Percentiles rank a stretch among this genome's conserved stretches.
Evolutionary conservation across 2,329 filamentous ascomycete genomes (phyloP).

Genomic region (Aspergillus flavus): DNA sequence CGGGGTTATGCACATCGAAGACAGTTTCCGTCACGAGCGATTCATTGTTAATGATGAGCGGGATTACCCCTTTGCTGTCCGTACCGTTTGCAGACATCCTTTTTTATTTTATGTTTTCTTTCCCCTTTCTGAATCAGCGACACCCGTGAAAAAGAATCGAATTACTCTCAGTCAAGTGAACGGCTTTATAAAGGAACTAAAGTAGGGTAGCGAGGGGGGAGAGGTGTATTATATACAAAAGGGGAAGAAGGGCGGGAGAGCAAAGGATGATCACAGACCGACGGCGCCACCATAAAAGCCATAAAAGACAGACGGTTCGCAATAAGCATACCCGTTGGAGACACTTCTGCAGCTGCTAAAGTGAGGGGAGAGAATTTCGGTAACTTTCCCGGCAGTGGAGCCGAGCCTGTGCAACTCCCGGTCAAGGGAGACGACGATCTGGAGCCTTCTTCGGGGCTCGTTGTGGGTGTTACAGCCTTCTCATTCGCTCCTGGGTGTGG

Average conservation of each 20-base stretch:
- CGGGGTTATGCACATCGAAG: conserved; percentile 59
- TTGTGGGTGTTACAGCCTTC: background rate
- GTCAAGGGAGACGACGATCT: background rate
- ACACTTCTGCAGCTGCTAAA: conserved; percentile 11
- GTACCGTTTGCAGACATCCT: conserved; percentile 13
- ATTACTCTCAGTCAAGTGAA: background rate
- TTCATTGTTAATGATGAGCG: conserved; percentile 49
- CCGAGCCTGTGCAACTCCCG: conserved; percentile 6
- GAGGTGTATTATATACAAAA: background rate
- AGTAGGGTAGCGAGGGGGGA: background rate
- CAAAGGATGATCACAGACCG: background rate
- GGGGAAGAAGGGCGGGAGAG: background rate
- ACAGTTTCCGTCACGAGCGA: conserved; percentile 42
- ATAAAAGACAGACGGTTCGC: conserved; percentile 5
- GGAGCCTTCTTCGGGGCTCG: background rate
- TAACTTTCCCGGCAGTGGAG: conserved; percentile 12
- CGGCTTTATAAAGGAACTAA: background rate
- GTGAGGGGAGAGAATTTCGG: conserved; percentile 19
- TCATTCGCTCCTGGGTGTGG: background rate
- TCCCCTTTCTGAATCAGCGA: background rate
- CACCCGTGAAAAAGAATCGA: background rate
- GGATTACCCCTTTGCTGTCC: conserved; percentile 29
- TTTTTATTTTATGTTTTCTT: background rate
- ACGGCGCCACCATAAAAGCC: conserved; percentile 6
- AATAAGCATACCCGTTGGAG: conserved; percentile 8